Evolutionary conservation across 2,329 filamentous ascomycete species (phyloP).

Genomic region (Ceratocystiopsis brevicomis): DNA sequence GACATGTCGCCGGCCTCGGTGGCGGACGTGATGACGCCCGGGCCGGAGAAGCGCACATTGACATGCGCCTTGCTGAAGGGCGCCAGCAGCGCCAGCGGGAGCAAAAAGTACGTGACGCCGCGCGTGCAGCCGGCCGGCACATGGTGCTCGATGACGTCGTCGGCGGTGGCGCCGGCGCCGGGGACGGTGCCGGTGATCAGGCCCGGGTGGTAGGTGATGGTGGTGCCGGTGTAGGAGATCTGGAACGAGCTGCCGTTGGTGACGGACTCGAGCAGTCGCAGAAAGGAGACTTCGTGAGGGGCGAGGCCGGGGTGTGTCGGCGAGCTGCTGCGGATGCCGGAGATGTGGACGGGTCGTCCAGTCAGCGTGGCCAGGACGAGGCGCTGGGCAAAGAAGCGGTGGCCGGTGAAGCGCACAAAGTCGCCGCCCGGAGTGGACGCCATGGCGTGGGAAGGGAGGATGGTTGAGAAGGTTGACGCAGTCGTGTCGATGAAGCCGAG

Average conservation of each 20-base stretch:
- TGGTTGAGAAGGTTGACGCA: too few species aligned
- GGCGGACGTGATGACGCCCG: constrained; percentile 78
- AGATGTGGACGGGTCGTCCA: constrained; percentile 75
- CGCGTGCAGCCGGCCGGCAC: constrained; percentile 59
- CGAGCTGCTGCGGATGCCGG: constrained; percentile 76
- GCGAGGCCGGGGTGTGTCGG: constrained; percentile 75
- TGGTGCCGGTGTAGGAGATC: constrained; percentile 90
- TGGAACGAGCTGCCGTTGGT: constrained; percentile 93
- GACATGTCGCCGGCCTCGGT: constrained; percentile 74
- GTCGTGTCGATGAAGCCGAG: too few species aligned
- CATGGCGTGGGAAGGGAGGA: not conserved
- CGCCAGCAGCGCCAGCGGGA: constrained; percentile 74
- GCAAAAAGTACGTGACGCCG: constrained; percentile 78
- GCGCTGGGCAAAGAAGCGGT: constrained; percentile 64
- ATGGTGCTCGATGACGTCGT: constrained; percentile 64
- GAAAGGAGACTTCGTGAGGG: constrained; percentile 84
- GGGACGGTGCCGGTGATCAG: constrained; percentile 73
- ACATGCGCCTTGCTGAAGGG: constrained; percentile 85
- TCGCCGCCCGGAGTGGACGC: constrained; percentile 1
- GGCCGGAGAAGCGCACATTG: constrained; percentile 76
- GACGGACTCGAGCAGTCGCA: constrained; percentile 81
- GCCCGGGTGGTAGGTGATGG: constrained; percentile 77
- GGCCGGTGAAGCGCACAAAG: constrained; percentile 51
- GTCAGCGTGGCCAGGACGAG: constrained; percentile 83
- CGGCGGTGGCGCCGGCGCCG: constrained; percentile 45